Percentiles rank a stretch among this genome's conserved stretches.
Conservation (phyloP, 495 filamentous ascomycete genomes). For the Talaromyces stipitatus region DNA sequence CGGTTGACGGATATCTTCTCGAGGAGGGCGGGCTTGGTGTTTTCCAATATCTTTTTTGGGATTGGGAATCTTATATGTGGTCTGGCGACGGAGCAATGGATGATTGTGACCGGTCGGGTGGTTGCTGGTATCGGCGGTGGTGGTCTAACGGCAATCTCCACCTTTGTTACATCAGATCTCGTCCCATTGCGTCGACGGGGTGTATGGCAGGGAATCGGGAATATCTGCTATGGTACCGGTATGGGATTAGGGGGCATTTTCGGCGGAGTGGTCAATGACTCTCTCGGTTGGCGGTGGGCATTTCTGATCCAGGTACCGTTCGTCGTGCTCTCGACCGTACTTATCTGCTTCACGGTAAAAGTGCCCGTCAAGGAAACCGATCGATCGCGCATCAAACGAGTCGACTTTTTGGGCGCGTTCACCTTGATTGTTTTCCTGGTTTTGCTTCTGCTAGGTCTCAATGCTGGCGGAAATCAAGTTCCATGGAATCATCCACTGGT, state of each 20-base stretch:
- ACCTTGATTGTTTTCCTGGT: conserved; percentile 63
- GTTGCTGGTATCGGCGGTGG: conserved; percentile 82
- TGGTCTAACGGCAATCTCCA: conserved; percentile 72
- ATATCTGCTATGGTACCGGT: conserved; percentile 65
- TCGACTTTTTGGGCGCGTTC: conserved; percentile 76
- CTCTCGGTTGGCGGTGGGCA: conserved; percentile 65
- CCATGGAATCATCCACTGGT: conserved; percentile 84
- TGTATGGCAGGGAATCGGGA: conserved; percentile 78
- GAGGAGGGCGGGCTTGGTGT: conserved; percentile 65
- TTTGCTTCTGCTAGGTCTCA: conserved; percentile 70
- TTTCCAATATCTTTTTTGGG: conserved; percentile 75
- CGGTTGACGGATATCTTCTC: conserved; percentile 85
- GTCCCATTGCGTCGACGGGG: conserved; percentile 77
- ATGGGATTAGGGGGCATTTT: conserved; percentile 60
- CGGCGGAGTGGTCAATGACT: conserved; percentile 77
- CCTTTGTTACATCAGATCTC: conserved; percentile 75
- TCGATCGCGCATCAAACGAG: conserved; percentile 48
- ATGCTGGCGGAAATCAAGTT: conserved; percentile 75
- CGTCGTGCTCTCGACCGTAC: conserved; percentile 51
- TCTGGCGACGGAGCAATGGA: conserved; percentile 57
- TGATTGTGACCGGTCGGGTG: conserved; percentile 73
- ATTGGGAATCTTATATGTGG: conserved; percentile 82
- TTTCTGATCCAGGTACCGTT: conserved; percentile 76
- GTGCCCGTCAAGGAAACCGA: conserved; percentile 69
- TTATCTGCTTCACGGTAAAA: conserved; percentile 61